Conservation (phyloP, 2,329 filamentous ascomycete species). For the Gyromitra esculenta region DNA sequence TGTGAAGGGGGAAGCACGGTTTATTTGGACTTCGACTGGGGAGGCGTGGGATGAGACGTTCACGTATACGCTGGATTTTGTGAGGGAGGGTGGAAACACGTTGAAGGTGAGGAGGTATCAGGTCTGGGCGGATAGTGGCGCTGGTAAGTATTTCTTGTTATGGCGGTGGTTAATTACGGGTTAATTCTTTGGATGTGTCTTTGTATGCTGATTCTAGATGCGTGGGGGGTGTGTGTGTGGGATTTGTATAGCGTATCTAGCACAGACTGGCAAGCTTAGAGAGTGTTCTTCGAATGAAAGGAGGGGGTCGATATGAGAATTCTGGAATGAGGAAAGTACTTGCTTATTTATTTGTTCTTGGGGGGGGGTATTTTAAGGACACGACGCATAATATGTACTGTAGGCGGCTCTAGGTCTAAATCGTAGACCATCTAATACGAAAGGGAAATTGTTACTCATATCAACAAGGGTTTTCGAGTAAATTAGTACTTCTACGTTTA, state of each 20-base stretch:
- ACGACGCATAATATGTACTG: constrained; percentile 13
- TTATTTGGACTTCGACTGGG: constrained; percentile 59
- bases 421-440: background rate
- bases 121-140: constrained; percentile 63
- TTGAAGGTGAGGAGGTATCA: constrained; percentile 61
- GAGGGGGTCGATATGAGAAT: background rate
- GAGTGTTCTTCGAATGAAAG: constrained; percentile 40
- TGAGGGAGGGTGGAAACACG: constrained; percentile 55
- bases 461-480: background rate
- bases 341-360: background rate
- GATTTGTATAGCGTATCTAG: constrained; percentile 59
- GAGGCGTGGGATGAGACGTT: constrained; percentile 62
- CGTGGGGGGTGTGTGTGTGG: background rate
- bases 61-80: constrained; percentile 60
- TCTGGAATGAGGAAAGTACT: background rate
- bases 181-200: background rate
- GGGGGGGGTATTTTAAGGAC: background rate
- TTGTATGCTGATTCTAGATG: constrained; percentile 28
- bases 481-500: background rate
- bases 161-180: too few relatives aligned
- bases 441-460: background rate
- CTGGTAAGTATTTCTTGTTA: constrained; percentile 56
- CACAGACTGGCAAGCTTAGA: constrained; percentile 57
- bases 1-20: constrained; percentile 60
- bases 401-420: background rate